These are phyloP conservation scores for Thalassiosira allenii DNA, from an alignment of 352 stramenopile genomes.

Conservation along the genomic window DNA sequence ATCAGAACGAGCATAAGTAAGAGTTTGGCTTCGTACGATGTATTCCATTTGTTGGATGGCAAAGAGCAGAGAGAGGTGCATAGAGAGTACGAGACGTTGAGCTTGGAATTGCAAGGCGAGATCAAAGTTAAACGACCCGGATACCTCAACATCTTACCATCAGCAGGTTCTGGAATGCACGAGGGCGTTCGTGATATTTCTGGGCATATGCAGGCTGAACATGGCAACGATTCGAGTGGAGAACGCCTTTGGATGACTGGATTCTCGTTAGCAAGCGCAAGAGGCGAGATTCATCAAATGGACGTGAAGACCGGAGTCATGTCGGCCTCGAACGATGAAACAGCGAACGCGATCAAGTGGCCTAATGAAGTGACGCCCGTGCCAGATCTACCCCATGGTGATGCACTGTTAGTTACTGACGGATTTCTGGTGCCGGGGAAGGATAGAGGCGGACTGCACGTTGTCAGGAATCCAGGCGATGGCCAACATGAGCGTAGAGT, in stretches of 20 bases:
- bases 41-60: conserved; percentile 77
- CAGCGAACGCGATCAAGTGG: conserved; percentile 69
- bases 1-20: conserved; percentile 71
- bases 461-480: conserved; percentile 79
- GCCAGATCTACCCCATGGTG: conserved; percentile 60
- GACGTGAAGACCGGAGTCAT: conserved; percentile 71
- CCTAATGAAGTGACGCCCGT: conserved; percentile 79
- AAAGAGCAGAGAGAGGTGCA: conserved; percentile 64
- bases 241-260: conserved; percentile 82
- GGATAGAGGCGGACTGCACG: conserved; percentile 86
- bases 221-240: background rate
- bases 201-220: too few relatives aligned
- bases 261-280: conserved; percentile 73
- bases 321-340: conserved; percentile 60
- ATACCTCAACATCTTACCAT: conserved; percentile 74
- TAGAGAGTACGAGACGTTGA: conserved; percentile 65
- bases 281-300: conserved; percentile 66
- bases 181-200: conserved; percentile 33
- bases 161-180: conserved; percentile 42
- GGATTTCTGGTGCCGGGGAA: conserved; percentile 89
- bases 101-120: conserved; percentile 76
- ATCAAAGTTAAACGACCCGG: conserved; percentile 74
- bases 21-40: conserved; percentile 70
- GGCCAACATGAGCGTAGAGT: conserved; percentile 69
- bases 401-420: conserved; percentile 86